Base-by-base conservation (phyloP, 768 basidiomycete species). In the Hebeloma cylindrosporum region DNA sequence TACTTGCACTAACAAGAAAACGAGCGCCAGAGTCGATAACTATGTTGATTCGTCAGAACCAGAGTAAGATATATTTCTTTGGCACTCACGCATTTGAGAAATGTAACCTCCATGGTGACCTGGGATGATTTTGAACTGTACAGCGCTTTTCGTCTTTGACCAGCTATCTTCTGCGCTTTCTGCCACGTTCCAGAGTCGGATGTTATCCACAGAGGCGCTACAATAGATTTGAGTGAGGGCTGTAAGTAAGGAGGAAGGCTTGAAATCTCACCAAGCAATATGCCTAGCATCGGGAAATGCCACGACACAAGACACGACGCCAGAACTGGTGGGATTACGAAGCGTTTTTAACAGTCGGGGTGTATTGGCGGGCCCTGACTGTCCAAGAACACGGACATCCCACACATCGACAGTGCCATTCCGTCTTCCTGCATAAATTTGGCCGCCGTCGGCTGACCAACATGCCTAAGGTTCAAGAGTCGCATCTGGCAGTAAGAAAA, bases 91-190 rank as follows among this genome's bases (percentile, higher is more conserved):
- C 80, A 98, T 88, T 59, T 92, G 85, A 2, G 93, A 95, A 3
- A 97, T 80, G 57, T 85, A 87, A 7, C 94, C 95, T 27, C 94
- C 93, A 66, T 96, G 91, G 68, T 96, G 95, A 0, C 94, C 95
- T 8, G 93, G 85, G 27, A 97, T 88, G 48, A 97, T 93, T 70
- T 92, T 93, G 75, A 95, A 97, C 43, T 84, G 90, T 13, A 86
- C 83, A 6, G 84, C 82, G 44, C 83, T 79, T 63, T 74, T 82
- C 47, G 70, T 67, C 60, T 76, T 82, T 43, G 80, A 79, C 37
- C 63, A 75, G 13, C 73, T 72, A 51, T 93, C 90, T 57, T 87
- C 84, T 27, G 76, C 79, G 20, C 82, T 82, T 45, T 92, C 88
- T 9, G 83, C 79, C 9, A 88, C 86, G 54, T 97, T 93, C 94